Evolutionary conservation across 78 protist genomes (phyloP).

Genomic region (Cyanophora paradoxa): DNA sequence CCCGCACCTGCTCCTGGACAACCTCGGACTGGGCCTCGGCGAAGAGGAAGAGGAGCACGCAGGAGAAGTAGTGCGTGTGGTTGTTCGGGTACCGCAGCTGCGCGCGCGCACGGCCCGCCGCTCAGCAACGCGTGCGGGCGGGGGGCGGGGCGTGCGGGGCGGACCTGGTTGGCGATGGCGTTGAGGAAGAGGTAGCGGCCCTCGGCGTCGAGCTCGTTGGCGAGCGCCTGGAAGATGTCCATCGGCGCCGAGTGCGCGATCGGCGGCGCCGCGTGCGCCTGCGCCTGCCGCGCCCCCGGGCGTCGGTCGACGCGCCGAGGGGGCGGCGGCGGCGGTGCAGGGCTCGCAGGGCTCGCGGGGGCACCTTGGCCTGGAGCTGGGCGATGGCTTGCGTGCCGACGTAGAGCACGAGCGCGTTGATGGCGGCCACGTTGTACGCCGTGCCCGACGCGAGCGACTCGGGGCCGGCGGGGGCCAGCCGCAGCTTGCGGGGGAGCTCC

Average conservation of each 20-base stretch:
- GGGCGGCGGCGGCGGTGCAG: constrained; percentile 16
- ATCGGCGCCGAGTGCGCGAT: constrained; percentile 42
- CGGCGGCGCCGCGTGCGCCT: background rate
- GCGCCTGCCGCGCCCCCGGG: background rate
- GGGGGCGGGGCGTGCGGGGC: constrained; percentile 23
- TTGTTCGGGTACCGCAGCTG: constrained; percentile 90
- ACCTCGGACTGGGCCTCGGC: constrained; percentile 52
- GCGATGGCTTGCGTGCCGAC: constrained; percentile 52
- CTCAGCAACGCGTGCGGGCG: background rate
- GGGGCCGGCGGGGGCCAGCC: background rate
- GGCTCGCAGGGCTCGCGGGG: too few relatives aligned
- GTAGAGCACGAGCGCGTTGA: constrained; percentile 87
- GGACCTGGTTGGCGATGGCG: constrained; percentile 94
- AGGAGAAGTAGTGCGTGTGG: constrained; percentile 94
- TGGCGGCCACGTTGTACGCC: constrained; percentile 67
- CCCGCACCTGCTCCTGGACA: background rate
- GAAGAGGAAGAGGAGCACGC: constrained; percentile 86
- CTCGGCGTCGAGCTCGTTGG: constrained; percentile 76
- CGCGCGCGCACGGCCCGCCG: too few relatives aligned
- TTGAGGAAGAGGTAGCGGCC: constrained; percentile 82
- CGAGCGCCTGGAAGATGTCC: constrained; percentile 73
- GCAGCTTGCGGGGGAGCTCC: background rate
- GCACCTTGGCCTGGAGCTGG: constrained; percentile 50
- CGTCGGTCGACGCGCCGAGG: background rate
- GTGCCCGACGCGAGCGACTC: background rate